These are phyloP conservation scores for Chlamydomonas incerta DNA, from an alignment of 139 green algal species.

Conservation along the genomic window DNA sequence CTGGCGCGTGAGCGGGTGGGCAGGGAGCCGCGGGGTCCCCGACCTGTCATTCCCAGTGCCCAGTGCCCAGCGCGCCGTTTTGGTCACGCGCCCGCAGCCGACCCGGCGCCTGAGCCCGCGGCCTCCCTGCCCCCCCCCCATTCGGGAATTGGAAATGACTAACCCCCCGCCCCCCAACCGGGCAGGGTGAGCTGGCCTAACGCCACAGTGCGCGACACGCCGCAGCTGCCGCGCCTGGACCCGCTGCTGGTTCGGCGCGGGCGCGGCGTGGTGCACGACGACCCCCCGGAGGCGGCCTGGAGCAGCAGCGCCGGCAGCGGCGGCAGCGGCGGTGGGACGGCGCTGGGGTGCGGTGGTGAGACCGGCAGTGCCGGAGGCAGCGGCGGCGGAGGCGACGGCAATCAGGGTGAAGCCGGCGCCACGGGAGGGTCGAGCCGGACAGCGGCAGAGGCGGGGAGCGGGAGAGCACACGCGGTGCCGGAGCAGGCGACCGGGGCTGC, in stretches of 20 bases:
- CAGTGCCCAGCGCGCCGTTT: too few relatives aligned
- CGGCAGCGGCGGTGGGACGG: background rate
- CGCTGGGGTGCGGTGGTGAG: too few relatives aligned
- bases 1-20: too few relatives aligned
- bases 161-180: too few relatives aligned
- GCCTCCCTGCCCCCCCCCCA: too few relatives aligned
- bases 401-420: background rate
- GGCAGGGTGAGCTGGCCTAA: slow-evolving; percentile 41
- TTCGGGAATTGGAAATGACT: too few relatives aligned
- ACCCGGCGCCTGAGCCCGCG: too few relatives aligned
- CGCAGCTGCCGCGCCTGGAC: background rate
- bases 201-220: slow-evolving; percentile 4
- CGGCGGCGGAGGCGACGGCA: background rate
- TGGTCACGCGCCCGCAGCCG: too few relatives aligned
- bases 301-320: background rate
- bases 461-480: background rate
- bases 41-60: too few relatives aligned
- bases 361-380: background rate
- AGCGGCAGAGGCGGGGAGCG: background rate
- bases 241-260: background rate
- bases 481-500: background rate
- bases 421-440: too few relatives aligned
- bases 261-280: slow-evolving; percentile 6
- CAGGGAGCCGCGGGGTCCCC: too few relatives aligned
- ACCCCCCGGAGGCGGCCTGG: slow-evolving; percentile 10